Base-by-base conservation (phyloP, 345 rosid genomes). In the sweet orange (Citrus sinensis) region DNA sequence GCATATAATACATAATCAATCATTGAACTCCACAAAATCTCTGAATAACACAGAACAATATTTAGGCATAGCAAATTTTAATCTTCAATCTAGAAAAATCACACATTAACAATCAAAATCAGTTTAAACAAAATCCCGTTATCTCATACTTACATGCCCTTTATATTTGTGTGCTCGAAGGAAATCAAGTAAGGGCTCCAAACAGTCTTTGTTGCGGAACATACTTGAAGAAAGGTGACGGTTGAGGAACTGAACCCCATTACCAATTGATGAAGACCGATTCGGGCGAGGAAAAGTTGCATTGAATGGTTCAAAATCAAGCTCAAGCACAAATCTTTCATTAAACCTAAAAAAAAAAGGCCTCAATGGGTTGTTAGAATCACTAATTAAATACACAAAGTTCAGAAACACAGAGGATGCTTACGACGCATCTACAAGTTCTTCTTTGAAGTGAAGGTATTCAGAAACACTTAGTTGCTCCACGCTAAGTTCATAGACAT, bases 171-270 rank as follows among this genome's bases (percentile, higher is more conserved):
- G 95, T 61, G 77, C 92, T 70, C 97, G 91, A 39, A 96, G 97
- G 77, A 97, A 97, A 83, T 93, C 87, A 60, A 91, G 88, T 7
- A 97, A 84, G 37, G 99, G 98, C 84, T 97, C 98, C 84, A 97
- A 84, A 75, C 88, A 90, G 70, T 97, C 99, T 80, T 93, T 97
- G 84, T 89, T 89, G 46, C 92, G 94, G 84, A 97, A 97, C 99
- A 97, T 92, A 13, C 59, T 92, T 6, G 99, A 97, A 24, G 99
- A 97, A 10, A 97, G 91, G 81, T 97, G 99, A 66, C 99, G 95
- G 49, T 97, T 97, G 79, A 97, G 95, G 85, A 94, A 97, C 76
- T 94, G 98, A 82, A 97, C 98, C n/a, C 99, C 99, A 78, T 94
- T 94, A 81, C 99, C 99, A 81, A 94, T 94, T 3, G 97, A 97